A percentile compares a stretch with the other conserved stretches of the same genome.
Conservation (phyloP, 306 rosid genomes). For the Ammopiptanthus mongolicus region DNA sequence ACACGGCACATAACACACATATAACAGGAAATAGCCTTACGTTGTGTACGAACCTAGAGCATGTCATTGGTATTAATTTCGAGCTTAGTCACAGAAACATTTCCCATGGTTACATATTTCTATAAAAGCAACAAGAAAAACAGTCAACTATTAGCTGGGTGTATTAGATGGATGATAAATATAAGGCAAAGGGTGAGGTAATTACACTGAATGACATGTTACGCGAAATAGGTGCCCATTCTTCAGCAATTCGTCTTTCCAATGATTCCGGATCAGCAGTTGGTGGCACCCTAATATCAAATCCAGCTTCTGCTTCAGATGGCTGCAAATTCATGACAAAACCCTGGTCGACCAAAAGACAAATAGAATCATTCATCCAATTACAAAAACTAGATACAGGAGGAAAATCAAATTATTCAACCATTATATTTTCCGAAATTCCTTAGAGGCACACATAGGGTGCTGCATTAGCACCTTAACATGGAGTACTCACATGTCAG, state of each 20-base stretch:
- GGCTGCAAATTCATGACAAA: constrained; percentile 99
- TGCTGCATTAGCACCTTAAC: background rate
- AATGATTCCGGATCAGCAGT: constrained; percentile 48
- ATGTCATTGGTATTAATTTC: too few species aligned
- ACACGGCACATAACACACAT: too few species aligned
- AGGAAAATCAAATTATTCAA: background rate
- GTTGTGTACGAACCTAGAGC: too few species aligned
- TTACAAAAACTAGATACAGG: background rate
- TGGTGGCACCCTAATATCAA: constrained; percentile 88
- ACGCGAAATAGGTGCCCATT: constrained; percentile 71
- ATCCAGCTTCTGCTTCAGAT: constrained; percentile 97
- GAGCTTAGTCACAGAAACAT: background rate
- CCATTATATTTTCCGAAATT: background rate
- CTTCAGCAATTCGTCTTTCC: constrained; percentile 62
- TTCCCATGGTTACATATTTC: background rate
- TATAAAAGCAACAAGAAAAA: background rate
- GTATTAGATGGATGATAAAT: background rate
- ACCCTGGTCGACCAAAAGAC: constrained; percentile 51
- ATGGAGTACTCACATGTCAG: background rate
- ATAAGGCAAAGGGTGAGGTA: constrained; percentile 12
- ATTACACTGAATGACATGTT: constrained; percentile 82
- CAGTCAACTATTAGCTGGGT: background rate
- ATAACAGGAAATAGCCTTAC: too few species aligned
- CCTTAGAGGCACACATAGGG: background rate
- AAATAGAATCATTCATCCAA: background rate